Evolutionary conservation across 2,329 filamentous ascomycete genomes (phyloP), one percentile per base, ranked within the genome.

Genomic region (Pyrenophora graminea): DNA sequence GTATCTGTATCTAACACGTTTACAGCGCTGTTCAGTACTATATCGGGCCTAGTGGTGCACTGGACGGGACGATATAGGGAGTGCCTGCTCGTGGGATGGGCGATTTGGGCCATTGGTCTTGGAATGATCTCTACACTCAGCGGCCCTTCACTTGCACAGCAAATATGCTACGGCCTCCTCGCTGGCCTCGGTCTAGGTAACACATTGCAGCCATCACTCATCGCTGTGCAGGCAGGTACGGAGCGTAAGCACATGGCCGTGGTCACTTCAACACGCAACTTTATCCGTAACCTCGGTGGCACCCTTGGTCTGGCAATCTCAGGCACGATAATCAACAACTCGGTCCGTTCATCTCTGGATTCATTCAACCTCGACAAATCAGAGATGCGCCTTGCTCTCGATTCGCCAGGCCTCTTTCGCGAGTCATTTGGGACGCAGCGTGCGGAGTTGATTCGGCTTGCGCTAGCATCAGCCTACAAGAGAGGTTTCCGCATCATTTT

Each of bases 231-330:
- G 63, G 82, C 82, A 0, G 63, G 66, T 8, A 59, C 62, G 12
- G 74, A 77, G 3, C 84, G 83, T 58, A 72, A 79, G 0, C 79
- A 86, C 36, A 78, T 85, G 36, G 85, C 85, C 0, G 80, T 87
- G 1, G 80, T 86, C 12, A 86, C 85, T 27, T 83, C 82, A 2
- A 79, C 81, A 45, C 77, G 85, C 1, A 87, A 87, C 58, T 87
- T 87, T 64, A 76, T 86, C 55, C 80, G 85, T 12, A 81, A 80
- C 39, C 72, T 83, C 3, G 85, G 85, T 4, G 85, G 83, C 17
- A 76, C 83, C 0, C 75, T 80, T 12, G 84, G 84, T 0, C 76
- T 87, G 0, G 83, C 83, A 0, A 72, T 86, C n/a, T 56, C 56
- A 25, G 62, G 59, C 4, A 61, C 62, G 2, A 50, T 64, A 4